These are phyloP conservation scores for Penicillium crustosum DNA, from an alignment of 2,329 filamentous ascomycete genomes.

Conservation along the genomic window DNA sequence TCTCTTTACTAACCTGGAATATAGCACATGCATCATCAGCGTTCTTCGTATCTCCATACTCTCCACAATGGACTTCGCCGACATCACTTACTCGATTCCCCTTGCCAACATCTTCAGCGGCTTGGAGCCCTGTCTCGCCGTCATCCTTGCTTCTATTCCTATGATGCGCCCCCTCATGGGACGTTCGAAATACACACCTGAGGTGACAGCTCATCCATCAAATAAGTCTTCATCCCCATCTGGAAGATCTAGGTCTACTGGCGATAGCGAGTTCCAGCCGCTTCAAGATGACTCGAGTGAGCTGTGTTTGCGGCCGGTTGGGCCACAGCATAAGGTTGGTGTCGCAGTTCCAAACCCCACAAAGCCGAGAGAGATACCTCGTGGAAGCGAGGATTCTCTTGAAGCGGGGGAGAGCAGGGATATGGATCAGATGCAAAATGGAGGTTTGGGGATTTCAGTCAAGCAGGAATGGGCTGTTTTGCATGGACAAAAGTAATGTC, in stretches of 20 bases:
- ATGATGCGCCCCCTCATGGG: slow-evolving; percentile 43
- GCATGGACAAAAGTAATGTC: neutral
- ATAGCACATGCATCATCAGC: slow-evolving; percentile 39
- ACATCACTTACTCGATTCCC: slow-evolving; percentile 38
- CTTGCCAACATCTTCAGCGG: slow-evolving; percentile 39
- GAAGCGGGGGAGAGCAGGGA: neutral
- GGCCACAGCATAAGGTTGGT: slow-evolving; percentile 14
- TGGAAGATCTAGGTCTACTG: slow-evolving; percentile 1
- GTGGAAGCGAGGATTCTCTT: neutral
- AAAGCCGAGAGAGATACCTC: neutral
- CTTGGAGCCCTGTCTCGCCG: slow-evolving; percentile 42
- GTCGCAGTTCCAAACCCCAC: neutral
- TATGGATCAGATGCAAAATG: neutral
- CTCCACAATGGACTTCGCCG: slow-evolving; percentile 34
- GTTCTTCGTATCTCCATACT: slow-evolving; percentile 39
- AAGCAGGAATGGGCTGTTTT: neutral
- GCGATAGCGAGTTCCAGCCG: slow-evolving; percentile 25
- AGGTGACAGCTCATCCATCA: slow-evolving; percentile 15
- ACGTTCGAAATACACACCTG: slow-evolving; percentile 19
- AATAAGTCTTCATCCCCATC: slow-evolving; percentile 2
- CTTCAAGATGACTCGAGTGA: slow-evolving; percentile 32
- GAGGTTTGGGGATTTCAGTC: neutral
- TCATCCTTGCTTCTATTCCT: slow-evolving; percentile 44
- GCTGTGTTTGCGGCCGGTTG: slow-evolving; percentile 27
- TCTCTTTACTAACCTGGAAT: neutral